Base-by-base conservation (phyloP, 1,284 basidiomycete genomes). In the Ganoderma boninense region DNA sequence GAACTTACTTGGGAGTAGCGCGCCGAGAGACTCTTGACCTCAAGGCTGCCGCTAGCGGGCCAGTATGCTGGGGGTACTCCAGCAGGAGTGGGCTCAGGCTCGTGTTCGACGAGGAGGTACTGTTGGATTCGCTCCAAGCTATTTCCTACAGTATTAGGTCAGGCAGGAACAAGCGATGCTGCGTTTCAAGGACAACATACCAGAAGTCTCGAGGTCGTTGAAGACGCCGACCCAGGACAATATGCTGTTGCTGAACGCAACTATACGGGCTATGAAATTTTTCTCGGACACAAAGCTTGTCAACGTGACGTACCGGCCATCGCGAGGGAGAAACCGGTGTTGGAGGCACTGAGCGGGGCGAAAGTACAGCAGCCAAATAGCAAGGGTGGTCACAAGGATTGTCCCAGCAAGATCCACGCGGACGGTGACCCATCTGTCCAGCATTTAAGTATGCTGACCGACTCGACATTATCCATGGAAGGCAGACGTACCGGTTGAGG, bases 21-120 rank as follows among this genome's bases (percentile, higher is more conserved):
- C 26, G 90, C 89, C 6, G 84, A 87, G n/a, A 91, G 80, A 32
- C 85, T 85, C 73, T 94, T 88, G 0, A 94, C 90, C 2, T 82
- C 79, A 42, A 95, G 82, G 42, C 88, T 84, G 8, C 94, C 94
- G 46, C 89, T 92, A 0, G 91, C 86, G 0, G 94, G 94, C 93
- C 94, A 95, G 69, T 92, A 89, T 0, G 93, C 93, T 2, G 94
- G 92, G 32, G 93, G 93, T 2, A 78, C 60, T 20, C 89, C 89
- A 11, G 79, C 75, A 23, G 81, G 76, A 0, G 84, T 84, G 0
- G 86, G 77, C 64, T 85, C 82, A 2, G 87, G 86, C 76, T 95
- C 93, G 77, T 93, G 92, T 65, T 93, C 92, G 66, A 94, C 92
- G 16, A 65, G 14, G 1, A 93, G 80, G 77, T 94, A 95, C 42